These are phyloP conservation scores for Scedosporium dehoogii DNA, from an alignment of 2,329 filamentous ascomycete species.

Conservation along the genomic window DNA sequence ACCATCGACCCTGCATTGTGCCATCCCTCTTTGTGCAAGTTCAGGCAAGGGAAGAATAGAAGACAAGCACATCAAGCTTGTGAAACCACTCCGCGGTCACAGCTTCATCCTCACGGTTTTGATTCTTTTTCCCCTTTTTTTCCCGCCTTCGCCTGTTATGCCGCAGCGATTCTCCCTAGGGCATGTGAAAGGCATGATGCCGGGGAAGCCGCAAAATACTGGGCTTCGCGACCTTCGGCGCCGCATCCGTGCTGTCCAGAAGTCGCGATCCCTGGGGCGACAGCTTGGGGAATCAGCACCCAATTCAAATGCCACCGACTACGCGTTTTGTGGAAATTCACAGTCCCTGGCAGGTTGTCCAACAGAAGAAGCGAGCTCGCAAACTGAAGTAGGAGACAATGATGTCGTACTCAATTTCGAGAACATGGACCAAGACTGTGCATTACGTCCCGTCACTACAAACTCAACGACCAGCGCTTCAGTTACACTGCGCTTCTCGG, in stretches of 20 bases:
- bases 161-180: too few species aligned
- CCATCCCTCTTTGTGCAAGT: too few species aligned
- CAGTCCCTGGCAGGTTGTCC: too few species aligned
- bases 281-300: not conserved
- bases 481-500: not conserved
- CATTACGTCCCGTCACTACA: not conserved
- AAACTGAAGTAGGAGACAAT: not conserved
- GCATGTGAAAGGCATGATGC: not conserved
- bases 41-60: too few species aligned
- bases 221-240: not conserved
- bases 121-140: too few species aligned
- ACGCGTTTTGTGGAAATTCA: too few species aligned
- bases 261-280: not conserved
- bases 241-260: not conserved
- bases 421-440: slow-evolving; percentile 1
- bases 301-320: not conserved
- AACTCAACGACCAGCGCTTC: not conserved
- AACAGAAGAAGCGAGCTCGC: too few species aligned
- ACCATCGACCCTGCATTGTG: too few species aligned
- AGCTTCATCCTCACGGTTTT: too few species aligned
- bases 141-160: too few species aligned
- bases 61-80: too few species aligned
- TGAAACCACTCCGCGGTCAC: too few species aligned
- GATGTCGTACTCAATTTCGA: not conserved
- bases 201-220: not conserved